Base-by-base conservation (phyloP, 768 basidiomycete genomes). In the Trametes cinnabarina region DNA sequence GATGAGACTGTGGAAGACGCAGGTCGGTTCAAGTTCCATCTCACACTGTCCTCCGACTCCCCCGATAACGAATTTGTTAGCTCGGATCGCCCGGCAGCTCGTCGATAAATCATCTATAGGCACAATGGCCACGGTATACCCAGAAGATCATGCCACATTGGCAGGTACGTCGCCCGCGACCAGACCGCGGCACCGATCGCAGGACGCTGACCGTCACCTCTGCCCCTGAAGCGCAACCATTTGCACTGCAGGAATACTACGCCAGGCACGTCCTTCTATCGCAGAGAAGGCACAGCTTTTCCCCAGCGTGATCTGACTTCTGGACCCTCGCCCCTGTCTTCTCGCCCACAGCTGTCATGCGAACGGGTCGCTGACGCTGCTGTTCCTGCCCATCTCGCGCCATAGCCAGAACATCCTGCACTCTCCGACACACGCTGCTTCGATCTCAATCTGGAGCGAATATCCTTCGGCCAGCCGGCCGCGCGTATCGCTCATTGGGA, bases 241-340 rank as follows among this genome's bases (percentile, higher is more conserved):
- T 82, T 65, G 68, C 77, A 4, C 69, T 83, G 47, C 80, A 81
- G 65, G 82, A 82, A 66, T 83, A 82, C 63, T 82, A 81, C 61
- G 80, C 80, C 42, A 74, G 72, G 70, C 74, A 70, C 66, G 51
- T 49, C 9, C 14, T n/a, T 28, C 30, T 35, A 4, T 32, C 30
- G 6, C 6, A 22, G 35, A 59, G 49, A 47, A 47, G 37, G 60
- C 60, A 61, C 51, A 41, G 61, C 46, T 47, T 57, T 42, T 22
- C 10, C 12, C n/a, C 8, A 34, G 39, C 34, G 37, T 34, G 44
- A 46, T 46, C 44, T 30, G 48, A 51, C 57, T 48, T 30, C 20
- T 54, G 46, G n/a, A 52, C 51, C 28, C 10, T 7, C 19, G 41
- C 25, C 17, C 26, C 15, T 51, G 22, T 34, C 40, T 11, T 37